A percentile compares a stretch with the other conserved stretches of the same genome.
phyloP scores from a whole-genome alignment of 2,329 filamentous ascomycete genomes.

The Zalaria sp. region DNA sequence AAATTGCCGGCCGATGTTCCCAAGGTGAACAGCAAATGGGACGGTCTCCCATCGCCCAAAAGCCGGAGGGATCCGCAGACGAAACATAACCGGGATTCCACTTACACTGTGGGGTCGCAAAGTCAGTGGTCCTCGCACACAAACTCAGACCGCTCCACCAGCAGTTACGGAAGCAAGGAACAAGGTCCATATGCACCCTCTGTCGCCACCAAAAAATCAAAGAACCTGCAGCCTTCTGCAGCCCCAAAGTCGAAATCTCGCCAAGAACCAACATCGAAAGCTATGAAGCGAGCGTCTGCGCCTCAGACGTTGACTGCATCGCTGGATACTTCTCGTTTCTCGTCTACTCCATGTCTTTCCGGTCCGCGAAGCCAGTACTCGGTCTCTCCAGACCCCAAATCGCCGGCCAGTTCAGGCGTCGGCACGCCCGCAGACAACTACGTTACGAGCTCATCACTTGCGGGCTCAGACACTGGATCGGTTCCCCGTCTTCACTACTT shows the following conservation, averaged over 20 bases:
- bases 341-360: background rate
- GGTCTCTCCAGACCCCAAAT: too few species aligned
- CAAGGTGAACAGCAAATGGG: slow-evolving; percentile 41
- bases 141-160: background rate
- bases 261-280: background rate
- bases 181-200: background rate
- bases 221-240: background rate
- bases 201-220: background rate
- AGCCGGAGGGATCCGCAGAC: background rate
- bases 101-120: too few species aligned
- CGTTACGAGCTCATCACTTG: too few species aligned
- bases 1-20: slow-evolving; percentile 35
- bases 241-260: background rate
- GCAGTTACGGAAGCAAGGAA: background rate
- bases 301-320: background rate
- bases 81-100: too few species aligned
- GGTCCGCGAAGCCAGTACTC: too few species aligned
- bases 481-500: too few species aligned
- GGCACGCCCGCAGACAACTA: too few species aligned
- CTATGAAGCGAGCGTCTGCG: background rate
- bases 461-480: too few species aligned
- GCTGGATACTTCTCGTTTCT: background rate
- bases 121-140: background rate
- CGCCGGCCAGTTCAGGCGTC: too few species aligned
- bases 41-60: slow-evolving; percentile 27